Base-by-base conservation (phyloP, 1,284 basidiomycete genomes). In the Meripilus lineatus region DNA sequence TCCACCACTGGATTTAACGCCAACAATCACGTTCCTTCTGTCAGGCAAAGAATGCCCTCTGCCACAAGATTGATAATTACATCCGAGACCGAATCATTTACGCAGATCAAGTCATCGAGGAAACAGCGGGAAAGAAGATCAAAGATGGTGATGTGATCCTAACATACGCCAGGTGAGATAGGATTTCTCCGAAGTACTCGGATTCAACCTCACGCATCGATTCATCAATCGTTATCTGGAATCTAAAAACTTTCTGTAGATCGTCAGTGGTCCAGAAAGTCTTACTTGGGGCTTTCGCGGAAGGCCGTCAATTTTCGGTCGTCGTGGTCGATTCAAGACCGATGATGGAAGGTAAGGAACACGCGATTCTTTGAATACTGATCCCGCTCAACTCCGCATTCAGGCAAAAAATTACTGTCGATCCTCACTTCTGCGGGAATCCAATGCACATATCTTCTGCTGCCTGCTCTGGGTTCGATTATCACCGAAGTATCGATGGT, bases 251-350 rank as follows among this genome's bases (percentile, higher is more conserved):
- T n/a, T 24, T 35, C 13, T 23, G 6, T 50, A 93, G 93, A 65
- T 95, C 93, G 15, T 96, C 93, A 0, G 83, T 98, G 1, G 93
- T 99, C 2, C 93, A 99, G 63, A 89, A 89, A 50, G 85, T 93
- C 5, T 62, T 99, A 5, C 68, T 98, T 3, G 77, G 81, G 46
- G 92, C 94, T 1, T 84, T 86, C 58, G 70, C 75, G 36, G 75
- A 78, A 13, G 80, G 81, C 4, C 87, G 84, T 46, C 70, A 67
- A 42, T 97, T 99, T 61, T 88, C 85, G 2, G 95, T 97, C 13
- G 82, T 97, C 40, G 81, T 97, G 2, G 84, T 98, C n/a, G 96
- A 99, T 64, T 93, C 93, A 30, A 74, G 91, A 48, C 96, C 95
- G 1, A 77, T 98, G 56, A 72, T 93, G 20, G 95, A 99, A 75